phyloP scores from a whole-genome alignment of 805 yeast species.

The Saturnispora diversa region DNA sequence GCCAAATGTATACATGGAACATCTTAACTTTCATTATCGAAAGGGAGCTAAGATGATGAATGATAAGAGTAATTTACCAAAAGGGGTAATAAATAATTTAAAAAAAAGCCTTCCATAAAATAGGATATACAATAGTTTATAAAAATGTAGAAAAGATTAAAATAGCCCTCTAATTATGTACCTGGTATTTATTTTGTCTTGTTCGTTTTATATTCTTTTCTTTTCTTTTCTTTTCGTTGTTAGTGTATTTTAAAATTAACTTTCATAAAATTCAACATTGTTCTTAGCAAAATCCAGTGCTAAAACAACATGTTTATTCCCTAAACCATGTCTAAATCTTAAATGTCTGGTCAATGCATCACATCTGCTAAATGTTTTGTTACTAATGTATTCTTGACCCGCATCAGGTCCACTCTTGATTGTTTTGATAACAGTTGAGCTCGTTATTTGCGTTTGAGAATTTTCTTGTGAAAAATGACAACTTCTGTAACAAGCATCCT shows the following conservation, averaged over 20 bases:
- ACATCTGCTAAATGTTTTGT: constrained; percentile 81
- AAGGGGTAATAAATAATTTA: too few species aligned
- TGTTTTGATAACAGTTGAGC: constrained; percentile 34
- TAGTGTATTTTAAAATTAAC: not conserved
- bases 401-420: constrained; percentile 22
- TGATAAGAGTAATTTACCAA: too few species aligned
- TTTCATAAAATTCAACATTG: constrained; percentile 53
- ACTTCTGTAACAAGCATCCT: constrained; percentile 22
- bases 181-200: not conserved
- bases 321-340: constrained; percentile 77
- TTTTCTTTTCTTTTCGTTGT: not conserved
- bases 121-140: too few species aligned
- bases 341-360: constrained; percentile 94
- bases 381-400: constrained; percentile 25
- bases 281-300: constrained; percentile 71
- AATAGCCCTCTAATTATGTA: too few species aligned
- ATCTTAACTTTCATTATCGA: too few species aligned
- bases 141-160: constrained; percentile 3
- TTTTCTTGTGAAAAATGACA: constrained; percentile 25
- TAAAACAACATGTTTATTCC: constrained; percentile 57
- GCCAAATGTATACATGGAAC: too few species aligned
- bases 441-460: constrained; percentile 25
- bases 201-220: not conserved
- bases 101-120: too few species aligned
- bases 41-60: too few species aligned